Evolutionary conservation across 768 basidiomycete species (phyloP), one percentile per base, ranked within the genome.

Genomic region (Boletellus ananas): DNA sequence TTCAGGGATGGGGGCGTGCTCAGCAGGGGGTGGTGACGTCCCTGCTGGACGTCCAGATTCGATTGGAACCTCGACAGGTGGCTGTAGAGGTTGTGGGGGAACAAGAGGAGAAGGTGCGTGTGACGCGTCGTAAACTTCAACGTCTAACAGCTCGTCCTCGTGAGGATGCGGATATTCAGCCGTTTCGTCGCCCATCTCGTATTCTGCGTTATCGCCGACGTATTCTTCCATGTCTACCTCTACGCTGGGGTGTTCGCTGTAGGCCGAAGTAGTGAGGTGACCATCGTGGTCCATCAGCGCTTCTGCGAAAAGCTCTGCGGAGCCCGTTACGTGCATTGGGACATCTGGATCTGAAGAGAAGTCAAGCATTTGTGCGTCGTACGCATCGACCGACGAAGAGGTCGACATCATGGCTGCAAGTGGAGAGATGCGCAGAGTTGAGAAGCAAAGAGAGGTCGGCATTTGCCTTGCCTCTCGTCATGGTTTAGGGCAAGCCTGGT

Each of bases 141-240:
- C 59, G 51, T 76, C 74, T 10, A 65, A 57, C 31, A 63, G 56
- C 34, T 74, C 72, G 42, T 55, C 54, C 42, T 51, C 57, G 43
- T 46, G 56, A 37, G 38, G 45, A 21, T 58, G 58, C 3, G 47
- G 57, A 49, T 47, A 70, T 49, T 58, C 64, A 16, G 46, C 53
- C 14, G 64, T 70, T 59, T 68, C 68, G 46, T 69, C 70, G 11
- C 56, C 58, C 70, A 69, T 69, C 51, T 69, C 68, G 55, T 79
- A 85, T 65, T 85, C 84, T 35, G 65, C 62, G 56, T 74, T 70
- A 35, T 73, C 77, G 34, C 59, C 71, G 6, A 74, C 68, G 49
- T 77, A 75, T 42, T 75, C 70, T 47, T 82, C 81, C 84, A 86
- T 85, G 51, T 86, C 84, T 39, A 86, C 75, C 61, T 86, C 84